These are phyloP conservation scores for Zymoseptoria tritici DNA, from an alignment of 2,329 filamentous ascomycete species.

Conservation along the genomic window DNA sequence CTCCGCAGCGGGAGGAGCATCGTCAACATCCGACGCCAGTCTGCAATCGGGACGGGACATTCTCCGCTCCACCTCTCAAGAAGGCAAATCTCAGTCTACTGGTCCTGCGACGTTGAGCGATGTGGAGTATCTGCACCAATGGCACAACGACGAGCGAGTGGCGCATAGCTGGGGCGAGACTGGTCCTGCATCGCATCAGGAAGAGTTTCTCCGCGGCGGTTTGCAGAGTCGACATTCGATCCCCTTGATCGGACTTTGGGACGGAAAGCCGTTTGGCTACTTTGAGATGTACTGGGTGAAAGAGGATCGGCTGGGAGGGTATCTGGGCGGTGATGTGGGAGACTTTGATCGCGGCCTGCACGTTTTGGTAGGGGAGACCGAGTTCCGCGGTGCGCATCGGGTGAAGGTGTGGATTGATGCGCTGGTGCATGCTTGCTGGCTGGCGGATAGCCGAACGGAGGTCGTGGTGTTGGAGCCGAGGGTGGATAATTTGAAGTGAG, in stretches of 20 bases:
- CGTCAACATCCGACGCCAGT: constrained; percentile 16
- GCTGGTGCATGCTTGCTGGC: constrained; percentile 77
- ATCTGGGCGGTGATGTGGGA: constrained; percentile 59
- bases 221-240: constrained; percentile 69
- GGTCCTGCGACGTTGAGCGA: constrained; percentile 41
- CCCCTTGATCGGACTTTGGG: constrained; percentile 87
- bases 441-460: constrained; percentile 72
- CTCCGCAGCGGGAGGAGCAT: neutral
- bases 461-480: constrained; percentile 80
- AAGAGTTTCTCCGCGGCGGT: constrained; percentile 59
- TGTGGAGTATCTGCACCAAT: constrained; percentile 65
- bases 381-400: constrained; percentile 70
- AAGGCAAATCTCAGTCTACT: neutral
- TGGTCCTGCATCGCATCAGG: constrained; percentile 49
- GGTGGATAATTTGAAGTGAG: constrained; percentile 82
- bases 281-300: constrained; percentile 99
- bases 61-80: constrained; percentile 6
- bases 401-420: constrained; percentile 77
- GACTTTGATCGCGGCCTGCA: constrained; percentile 89
- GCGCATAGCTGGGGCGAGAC: constrained; percentile 74
- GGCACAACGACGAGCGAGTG: constrained; percentile 84
- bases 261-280: constrained; percentile 90
- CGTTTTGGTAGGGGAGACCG: constrained; percentile 83
- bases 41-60: constrained; percentile 27
- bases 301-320: constrained; percentile 69